Evolutionary conservation across 2,329 filamentous ascomycete species (phyloP).

Genomic region (Fusarium sp.): DNA sequence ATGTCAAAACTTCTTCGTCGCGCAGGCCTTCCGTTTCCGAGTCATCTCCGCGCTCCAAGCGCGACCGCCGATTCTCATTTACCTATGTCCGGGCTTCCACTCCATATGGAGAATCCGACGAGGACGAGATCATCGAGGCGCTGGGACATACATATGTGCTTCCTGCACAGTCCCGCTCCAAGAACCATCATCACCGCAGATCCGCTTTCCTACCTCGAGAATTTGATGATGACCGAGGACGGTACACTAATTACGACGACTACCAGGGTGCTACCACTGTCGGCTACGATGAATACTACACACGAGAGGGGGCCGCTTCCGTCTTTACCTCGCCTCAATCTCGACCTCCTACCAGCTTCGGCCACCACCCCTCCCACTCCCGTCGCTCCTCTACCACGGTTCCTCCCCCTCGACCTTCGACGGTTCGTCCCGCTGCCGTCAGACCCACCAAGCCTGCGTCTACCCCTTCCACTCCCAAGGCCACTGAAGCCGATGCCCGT

Average conservation of each 20-base stretch:
- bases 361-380: constrained; percentile 59
- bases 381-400: constrained; percentile 62
- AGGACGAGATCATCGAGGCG: constrained; percentile 70
- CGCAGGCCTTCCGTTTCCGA: constrained; percentile 54
- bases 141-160: constrained; percentile 65
- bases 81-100: constrained; percentile 70
- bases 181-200: constrained; percentile 48
- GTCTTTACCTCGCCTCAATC: constrained; percentile 58
- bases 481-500: constrained; percentile 70
- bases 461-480: constrained; percentile 56
- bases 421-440: constrained; percentile 58
- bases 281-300: constrained; percentile 53
- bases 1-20: constrained; percentile 60
- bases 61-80: constrained; percentile 68
- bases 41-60: constrained; percentile 54
- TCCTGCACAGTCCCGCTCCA: constrained; percentile 60
- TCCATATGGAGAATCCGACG: constrained; percentile 71
- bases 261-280: constrained; percentile 58
- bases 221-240: constrained; percentile 63
- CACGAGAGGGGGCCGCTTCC: constrained; percentile 48
- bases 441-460: constrained; percentile 43
- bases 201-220: constrained; percentile 53
- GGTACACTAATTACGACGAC: constrained; percentile 70
- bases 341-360: constrained; percentile 54
- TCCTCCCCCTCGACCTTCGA: constrained; percentile 66